Conservation (phyloP, 2,329 filamentous ascomycete species). For the Stachybotrys chartarum region DNA sequence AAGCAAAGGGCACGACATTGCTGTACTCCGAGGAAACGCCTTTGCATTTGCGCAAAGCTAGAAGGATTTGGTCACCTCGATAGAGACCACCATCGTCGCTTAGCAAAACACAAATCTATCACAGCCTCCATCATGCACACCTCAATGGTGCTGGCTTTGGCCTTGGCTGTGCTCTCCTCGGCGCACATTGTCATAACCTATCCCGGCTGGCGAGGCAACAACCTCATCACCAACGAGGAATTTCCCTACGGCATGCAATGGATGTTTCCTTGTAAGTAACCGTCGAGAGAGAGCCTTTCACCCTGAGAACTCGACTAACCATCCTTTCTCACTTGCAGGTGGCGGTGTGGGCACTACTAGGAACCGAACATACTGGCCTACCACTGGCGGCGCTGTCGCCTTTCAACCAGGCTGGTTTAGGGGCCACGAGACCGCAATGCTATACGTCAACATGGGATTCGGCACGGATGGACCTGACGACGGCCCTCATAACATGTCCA, state of each 20-base stretch:
- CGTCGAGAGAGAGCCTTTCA: background rate
- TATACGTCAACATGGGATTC: conserved; percentile 89
- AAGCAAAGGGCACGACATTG: background rate
- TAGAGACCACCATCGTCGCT: background rate
- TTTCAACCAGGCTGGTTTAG: conserved; percentile 96
- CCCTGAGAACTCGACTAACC: conserved; percentile 4
- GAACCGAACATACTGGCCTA: conserved; percentile 91
- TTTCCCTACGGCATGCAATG: conserved; percentile 92
- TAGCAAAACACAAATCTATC: background rate
- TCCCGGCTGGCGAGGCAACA: conserved; percentile 82
- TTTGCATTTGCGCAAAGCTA: background rate
- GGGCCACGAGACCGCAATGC: conserved; percentile 72
- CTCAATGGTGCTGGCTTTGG: conserved; percentile 33
- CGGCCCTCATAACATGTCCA: conserved; percentile 80
- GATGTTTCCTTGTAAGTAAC: conserved; percentile 83
- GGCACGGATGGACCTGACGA: conserved; percentile 57
- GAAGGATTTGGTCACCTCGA: background rate
- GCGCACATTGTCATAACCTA: conserved; percentile 83
- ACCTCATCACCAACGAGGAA: conserved; percentile 68
- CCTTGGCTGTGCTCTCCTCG: conserved; percentile 41
- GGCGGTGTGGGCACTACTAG: conserved; percentile 70
- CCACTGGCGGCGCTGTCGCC: conserved; percentile 76
- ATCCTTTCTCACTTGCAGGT: conserved; percentile 42
- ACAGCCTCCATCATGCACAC: conserved; percentile 32
- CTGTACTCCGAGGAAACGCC: background rate